Base-by-base conservation (phyloP, 345 rosid species). In the Lepidium aucheri region DNA sequence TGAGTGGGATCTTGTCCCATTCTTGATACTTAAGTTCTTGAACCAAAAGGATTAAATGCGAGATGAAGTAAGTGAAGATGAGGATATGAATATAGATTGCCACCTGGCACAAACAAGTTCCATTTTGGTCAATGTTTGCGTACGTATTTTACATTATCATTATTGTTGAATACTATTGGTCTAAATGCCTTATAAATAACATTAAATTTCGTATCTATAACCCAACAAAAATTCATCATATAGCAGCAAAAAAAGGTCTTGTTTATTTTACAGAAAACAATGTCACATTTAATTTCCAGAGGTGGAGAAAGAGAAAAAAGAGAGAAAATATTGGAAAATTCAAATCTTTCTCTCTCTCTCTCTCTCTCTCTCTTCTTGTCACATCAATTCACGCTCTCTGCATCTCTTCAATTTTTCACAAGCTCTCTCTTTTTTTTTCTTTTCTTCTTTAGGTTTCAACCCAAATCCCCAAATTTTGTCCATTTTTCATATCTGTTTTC, bases 321-420 rank as follows among this genome's bases (percentile, higher is more conserved):
- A 46, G 39, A 40, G n/a, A 57, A 51, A 12, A 66, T 0, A 61
- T 40, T 36, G 68, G 26, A 71, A 64, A 64, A 72, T 65, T 65
- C 66, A 57, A 65, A 65, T 22, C 60, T 57, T 10, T 42, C 53
- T 60, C 49, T 41, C 32, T 44, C n/a, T n/a, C n/a, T n/a, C n/a
- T n/a, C n/a, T n/a, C n/a, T 57, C n/a, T 42, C 53, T 60, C 49
- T 41, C 32, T 44, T 16, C 26, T 36, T 15, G 66, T 65, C 71
- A 66, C 76, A 65, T 72, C 76, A 65, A 65, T 72, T 72, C 76
- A 72, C 71, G 65, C 66, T 40, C 53, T 57, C 53, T 57, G 71
- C 71, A 57, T 72, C 70, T 32, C 1, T 44, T 71, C 34, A 2
- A 28, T 28, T 39, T 39, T 42, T 26, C 8, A 35, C 53, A 26